Conservation (phyloP, 495 filamentous ascomycete species). For the Cercophora samala region DNA sequence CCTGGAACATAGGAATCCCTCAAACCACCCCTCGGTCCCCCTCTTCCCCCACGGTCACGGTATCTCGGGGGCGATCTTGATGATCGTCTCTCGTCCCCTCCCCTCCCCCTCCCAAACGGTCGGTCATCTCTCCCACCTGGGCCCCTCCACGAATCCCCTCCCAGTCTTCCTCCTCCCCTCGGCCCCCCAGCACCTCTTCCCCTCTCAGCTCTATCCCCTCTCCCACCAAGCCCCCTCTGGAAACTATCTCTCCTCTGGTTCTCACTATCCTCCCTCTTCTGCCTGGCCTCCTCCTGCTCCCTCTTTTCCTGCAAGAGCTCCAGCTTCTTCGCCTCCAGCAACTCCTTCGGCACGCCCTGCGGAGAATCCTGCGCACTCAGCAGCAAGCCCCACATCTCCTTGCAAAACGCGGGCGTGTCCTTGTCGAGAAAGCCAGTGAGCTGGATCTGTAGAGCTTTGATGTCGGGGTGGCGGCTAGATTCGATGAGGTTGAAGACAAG, state of each 20-base stretch:
- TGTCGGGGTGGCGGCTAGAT: conserved; percentile 80
- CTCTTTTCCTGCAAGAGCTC: conserved; percentile 93
- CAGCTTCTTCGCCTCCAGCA: conserved; percentile 91
- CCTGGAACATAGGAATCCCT: conserved; percentile 35
- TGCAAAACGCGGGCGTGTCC: conserved; percentile 86
- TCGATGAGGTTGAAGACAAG: conserved; percentile 88
- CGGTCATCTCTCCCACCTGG: conserved; percentile 32
- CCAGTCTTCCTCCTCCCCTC: conserved; percentile 1
- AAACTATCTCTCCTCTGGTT: conserved; percentile 57
- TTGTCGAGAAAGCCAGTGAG: conserved; percentile 94
- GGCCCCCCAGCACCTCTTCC: conserved; percentile 31
- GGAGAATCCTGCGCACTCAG: conserved; percentile 85
- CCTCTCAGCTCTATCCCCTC: conserved; percentile 41
- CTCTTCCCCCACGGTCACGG: conserved; percentile 30
- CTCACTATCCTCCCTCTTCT: conserved; percentile 58
- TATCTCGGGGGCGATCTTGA: conserved; percentile 63
- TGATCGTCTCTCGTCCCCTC: conserved; percentile 51
- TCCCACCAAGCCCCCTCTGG: conserved; percentile 52
- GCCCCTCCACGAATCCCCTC: conserved; percentile 36
- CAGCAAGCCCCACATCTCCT: conserved; percentile 87
- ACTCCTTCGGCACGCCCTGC: conserved; percentile 88
- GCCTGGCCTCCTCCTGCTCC: conserved; percentile 69
- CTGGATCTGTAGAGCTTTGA: conserved; percentile 89
- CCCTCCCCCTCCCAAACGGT: conserved; percentile 38
- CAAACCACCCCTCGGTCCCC: conserved; percentile 18